A percentile compares a stretch with the other conserved stretches of the same genome.
phyloP scores from a whole-genome alignment of 257 asterid genomes.

The Primulina tabacum region DNA sequence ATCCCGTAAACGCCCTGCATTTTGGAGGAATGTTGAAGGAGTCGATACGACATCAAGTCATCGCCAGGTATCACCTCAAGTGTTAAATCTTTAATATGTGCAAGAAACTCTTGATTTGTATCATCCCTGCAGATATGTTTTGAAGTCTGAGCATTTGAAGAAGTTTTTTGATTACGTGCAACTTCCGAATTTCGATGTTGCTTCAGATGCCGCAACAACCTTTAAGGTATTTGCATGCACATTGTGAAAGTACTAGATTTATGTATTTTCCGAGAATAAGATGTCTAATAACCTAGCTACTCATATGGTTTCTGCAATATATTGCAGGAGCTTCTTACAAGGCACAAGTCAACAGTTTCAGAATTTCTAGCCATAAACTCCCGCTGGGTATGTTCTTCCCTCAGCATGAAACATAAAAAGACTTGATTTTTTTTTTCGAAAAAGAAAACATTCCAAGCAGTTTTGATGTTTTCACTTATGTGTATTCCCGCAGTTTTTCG shows the following conservation, averaged over 20 bases:
- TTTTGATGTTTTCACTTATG: slow-evolving; percentile 6
- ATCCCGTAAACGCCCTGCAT: slow-evolving; percentile 71
- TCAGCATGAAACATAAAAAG: neutral
- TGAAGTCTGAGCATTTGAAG: slow-evolving; percentile 60
- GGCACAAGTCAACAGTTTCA: slow-evolving; percentile 90
- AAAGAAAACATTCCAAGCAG: neutral
- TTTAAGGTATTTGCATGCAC: slow-evolving; percentile 48
- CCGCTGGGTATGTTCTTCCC: slow-evolving; percentile 58
- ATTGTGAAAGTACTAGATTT: neutral
- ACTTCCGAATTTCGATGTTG: slow-evolving; percentile 87
- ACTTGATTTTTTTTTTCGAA: neutral
- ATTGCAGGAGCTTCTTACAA: slow-evolving; percentile 79
- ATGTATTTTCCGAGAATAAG: neutral
- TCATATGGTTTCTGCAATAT: slow-evolving; percentile 23
- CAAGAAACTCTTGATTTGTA: slow-evolving; percentile 5
- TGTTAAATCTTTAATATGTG: neutral
- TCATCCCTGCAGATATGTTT: slow-evolving; percentile 49
- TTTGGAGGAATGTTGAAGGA: slow-evolving; percentile 88
- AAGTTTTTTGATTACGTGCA: slow-evolving; percentile 72
- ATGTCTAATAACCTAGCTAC: slow-evolving; percentile 4
- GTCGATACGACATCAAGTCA: slow-evolving; percentile 84
- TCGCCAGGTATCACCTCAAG: slow-evolving; percentile 53
- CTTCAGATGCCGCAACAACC: slow-evolving; percentile 90
- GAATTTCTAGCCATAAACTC: slow-evolving; percentile 64
- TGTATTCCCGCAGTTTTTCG: slow-evolving; percentile 55